phyloP scores from a whole-genome alignment of 495 filamentous ascomycete species.

The Platismatia glauca region DNA sequence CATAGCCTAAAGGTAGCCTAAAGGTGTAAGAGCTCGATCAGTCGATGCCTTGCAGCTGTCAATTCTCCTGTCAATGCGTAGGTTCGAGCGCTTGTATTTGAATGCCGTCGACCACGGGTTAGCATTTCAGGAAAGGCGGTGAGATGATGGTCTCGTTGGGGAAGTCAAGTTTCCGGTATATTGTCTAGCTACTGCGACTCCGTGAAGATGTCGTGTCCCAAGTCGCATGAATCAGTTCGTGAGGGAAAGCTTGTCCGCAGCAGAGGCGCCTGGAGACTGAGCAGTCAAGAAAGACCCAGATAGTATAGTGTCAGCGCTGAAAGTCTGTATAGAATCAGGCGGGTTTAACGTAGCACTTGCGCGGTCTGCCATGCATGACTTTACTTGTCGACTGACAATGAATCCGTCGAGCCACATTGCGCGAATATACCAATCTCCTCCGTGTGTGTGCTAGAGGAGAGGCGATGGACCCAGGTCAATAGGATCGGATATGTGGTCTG shows the following conservation, averaged over 20 bases:
- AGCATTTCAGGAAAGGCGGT: neutral
- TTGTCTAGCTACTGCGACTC: neutral
- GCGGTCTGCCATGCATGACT: neutral
- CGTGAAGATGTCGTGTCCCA: neutral
- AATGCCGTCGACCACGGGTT: neutral
- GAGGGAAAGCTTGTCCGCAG: neutral
- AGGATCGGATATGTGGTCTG: neutral
- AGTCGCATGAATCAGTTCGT: neutral
- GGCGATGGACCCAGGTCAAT: neutral
- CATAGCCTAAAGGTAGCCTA: no score
- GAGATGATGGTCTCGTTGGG: neutral
- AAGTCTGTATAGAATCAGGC: neutral
- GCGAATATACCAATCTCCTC: neutral
- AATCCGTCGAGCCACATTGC: neutral
- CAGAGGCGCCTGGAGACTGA: neutral
- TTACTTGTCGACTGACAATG: neutral
- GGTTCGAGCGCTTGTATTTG: neutral
- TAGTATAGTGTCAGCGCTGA: neutral
- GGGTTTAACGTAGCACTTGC: neutral
- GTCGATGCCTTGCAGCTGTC: neutral
- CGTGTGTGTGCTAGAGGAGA: neutral
- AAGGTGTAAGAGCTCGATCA: neutral
- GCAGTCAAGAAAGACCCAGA: neutral
- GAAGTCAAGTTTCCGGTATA: neutral
- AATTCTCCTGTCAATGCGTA: neutral